Evolutionary conservation across 2,329 filamentous ascomycete genomes (phyloP).

Genomic region (Penicillium sp.): DNA sequence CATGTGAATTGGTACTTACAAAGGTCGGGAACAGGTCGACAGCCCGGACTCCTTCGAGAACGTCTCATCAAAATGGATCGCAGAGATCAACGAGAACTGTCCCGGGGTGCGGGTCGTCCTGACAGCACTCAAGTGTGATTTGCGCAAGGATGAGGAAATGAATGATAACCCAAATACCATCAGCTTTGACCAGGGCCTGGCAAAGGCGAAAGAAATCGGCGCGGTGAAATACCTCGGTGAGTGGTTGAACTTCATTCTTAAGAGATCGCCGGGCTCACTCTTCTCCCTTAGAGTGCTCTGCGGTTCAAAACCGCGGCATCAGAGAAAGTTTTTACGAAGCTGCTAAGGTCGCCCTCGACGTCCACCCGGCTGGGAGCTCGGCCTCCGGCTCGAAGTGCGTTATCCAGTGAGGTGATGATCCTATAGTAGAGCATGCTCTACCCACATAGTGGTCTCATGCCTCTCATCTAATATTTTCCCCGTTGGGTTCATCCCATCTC

Average conservation of each 20-base stretch:
- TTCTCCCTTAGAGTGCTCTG: slow-evolving; percentile 76
- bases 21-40: slow-evolving; percentile 58
- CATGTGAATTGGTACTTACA: not conserved
- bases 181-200: slow-evolving; percentile 84
- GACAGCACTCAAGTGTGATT: slow-evolving; percentile 93
- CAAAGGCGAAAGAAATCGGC: slow-evolving; percentile 85
- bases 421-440: not conserved
- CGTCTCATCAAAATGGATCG: slow-evolving; percentile 97
- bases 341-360: slow-evolving; percentile 76
- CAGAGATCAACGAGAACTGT: slow-evolving; percentile 97
- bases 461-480: no score
- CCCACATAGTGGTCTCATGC: no score
- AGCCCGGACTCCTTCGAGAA: slow-evolving; percentile 96
- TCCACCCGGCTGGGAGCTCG: slow-evolving; percentile 41
- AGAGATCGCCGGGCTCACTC: not conserved
- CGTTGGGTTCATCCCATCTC: not conserved
- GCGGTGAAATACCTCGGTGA: slow-evolving; percentile 83
- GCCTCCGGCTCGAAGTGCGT: slow-evolving; percentile 34
- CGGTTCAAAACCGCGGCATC: slow-evolving; percentile 95
- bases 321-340: slow-evolving; percentile 99
- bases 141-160: slow-evolving; percentile 72
- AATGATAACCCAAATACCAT: slow-evolving; percentile 66
- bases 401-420: slow-evolving; percentile 29
- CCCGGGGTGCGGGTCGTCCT: slow-evolving; percentile 91
- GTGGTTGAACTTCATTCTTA: slow-evolving; percentile 13